These are phyloP conservation scores for Periconia sp. DNA, from an alignment of 2,329 filamentous ascomycete species.

Conservation along the genomic window DNA sequence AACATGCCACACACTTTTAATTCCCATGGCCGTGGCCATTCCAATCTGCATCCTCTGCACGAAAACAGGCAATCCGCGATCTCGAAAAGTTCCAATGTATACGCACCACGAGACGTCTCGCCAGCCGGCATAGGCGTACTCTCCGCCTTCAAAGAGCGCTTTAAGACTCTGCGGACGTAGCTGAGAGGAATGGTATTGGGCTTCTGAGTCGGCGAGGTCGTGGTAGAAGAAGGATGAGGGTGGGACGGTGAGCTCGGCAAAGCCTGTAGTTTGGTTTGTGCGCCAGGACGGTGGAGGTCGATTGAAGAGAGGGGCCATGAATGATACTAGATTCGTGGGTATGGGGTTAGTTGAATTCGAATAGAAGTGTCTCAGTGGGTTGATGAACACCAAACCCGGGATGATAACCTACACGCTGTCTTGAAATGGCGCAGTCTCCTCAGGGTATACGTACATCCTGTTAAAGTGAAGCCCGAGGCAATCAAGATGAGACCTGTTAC, in stretches of 20 bases:
- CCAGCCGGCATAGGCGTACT: constrained; percentile 52
- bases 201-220: constrained; percentile 51
- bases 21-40: constrained; percentile 37
- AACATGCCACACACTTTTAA: constrained; percentile 36
- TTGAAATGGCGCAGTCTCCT: too few species aligned
- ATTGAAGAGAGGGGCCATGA: constrained; percentile 15
- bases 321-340: constrained; percentile 2
- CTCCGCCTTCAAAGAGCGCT: constrained; percentile 49
- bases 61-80: constrained; percentile 45
- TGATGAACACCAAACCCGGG: too few species aligned
- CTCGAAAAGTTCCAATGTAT: constrained; percentile 49
- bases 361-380: too few species aligned
- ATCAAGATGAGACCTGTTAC: constrained; percentile 16
- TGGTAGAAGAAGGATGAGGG: constrained; percentile 53
- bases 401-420: too few species aligned
- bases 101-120: constrained; percentile 49
- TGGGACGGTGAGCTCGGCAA: constrained; percentile 42
- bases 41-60: constrained; percentile 44
- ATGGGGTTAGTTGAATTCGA: too few species aligned
- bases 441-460: neutral
- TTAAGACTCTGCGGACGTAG: constrained; percentile 49
- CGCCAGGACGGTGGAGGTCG: constrained; percentile 15
- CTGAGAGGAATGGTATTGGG: constrained; percentile 45
- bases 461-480: constrained; percentile 17
- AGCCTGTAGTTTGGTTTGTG: constrained; percentile 37